Evolutionary conservation across 2,329 filamentous ascomycete species (phyloP).

Genomic region (Coniochaeta hoffmannii): DNA sequence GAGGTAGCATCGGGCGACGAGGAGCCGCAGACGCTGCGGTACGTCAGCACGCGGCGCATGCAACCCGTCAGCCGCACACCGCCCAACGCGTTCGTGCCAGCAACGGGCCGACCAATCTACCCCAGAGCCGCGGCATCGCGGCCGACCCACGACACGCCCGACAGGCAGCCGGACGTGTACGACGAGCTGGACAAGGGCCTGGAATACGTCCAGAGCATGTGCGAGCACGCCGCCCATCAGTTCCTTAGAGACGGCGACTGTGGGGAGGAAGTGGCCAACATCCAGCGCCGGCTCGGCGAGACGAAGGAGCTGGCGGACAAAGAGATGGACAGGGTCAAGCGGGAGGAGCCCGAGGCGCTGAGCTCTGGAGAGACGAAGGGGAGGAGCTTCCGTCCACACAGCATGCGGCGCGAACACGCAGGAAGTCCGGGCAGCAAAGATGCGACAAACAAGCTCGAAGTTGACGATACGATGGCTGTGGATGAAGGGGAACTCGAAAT

Average conservation of each 20-base stretch:
- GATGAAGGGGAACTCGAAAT: slow-evolving; percentile 20
- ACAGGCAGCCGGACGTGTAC: slow-evolving; percentile 43
- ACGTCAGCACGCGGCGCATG: slow-evolving; percentile 30
- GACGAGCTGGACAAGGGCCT: slow-evolving; percentile 72
- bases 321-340: slow-evolving; percentile 49
- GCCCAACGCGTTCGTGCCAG: slow-evolving; percentile 15
- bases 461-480: slow-evolving; percentile 34
- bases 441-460: slow-evolving; percentile 20
- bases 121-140: slow-evolving; percentile 10
- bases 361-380: slow-evolving; percentile 29
- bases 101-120: slow-evolving; percentile 17
- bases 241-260: slow-evolving; percentile 86
- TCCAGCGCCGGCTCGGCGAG: slow-evolving; percentile 56
- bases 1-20: slow-evolving; percentile 6
- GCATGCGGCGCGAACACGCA: slow-evolving; percentile 39
- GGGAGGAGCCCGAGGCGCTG: slow-evolving; percentile 41
- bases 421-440: slow-evolving; percentile 17
- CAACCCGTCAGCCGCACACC: slow-evolving; percentile 17
- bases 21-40: slow-evolving; percentile 25
- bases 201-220: slow-evolving; percentile 72
- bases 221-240: slow-evolving; percentile 81
- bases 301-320: slow-evolving; percentile 54
- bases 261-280: slow-evolving; percentile 63
- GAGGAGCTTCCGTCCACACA: slow-evolving; percentile 44
- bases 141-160: slow-evolving; percentile 17